Conservation (phyloP, 495 filamentous ascomycete genomes). For the Talaromyces liani region DNA sequence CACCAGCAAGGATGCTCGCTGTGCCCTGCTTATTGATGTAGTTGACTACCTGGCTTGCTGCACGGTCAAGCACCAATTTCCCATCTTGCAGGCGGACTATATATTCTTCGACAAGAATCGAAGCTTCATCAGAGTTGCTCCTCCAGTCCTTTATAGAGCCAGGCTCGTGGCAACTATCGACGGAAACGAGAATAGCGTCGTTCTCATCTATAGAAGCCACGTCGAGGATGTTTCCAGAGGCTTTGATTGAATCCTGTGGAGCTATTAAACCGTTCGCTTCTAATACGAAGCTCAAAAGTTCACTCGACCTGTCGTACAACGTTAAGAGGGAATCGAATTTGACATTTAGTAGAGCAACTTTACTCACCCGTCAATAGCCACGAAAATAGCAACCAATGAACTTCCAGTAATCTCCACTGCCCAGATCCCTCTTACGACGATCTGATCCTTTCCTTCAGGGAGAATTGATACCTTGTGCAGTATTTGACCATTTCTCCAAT, state of each 20-base stretch:
- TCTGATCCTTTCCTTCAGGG: constrained; percentile 16
- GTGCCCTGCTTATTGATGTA: constrained; percentile 30
- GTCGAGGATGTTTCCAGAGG: constrained; percentile 57
- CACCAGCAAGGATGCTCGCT: constrained; percentile 17
- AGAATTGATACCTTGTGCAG: constrained; percentile 40
- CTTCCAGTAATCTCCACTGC: constrained; percentile 16
- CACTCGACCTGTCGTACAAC: constrained; percentile 42
- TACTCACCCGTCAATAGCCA: constrained; percentile 62
- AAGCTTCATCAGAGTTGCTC: constrained; percentile 12
- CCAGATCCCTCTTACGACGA: constrained; percentile 33
- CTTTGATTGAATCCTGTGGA: constrained; percentile 35
- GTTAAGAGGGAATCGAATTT: constrained; percentile 7
- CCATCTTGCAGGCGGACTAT: constrained; percentile 12
- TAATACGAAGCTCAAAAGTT: constrained; percentile 52
- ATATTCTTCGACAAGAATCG: constrained; percentile 23
- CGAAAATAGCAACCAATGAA: constrained; percentile 35
- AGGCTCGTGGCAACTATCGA: constrained; percentile 45
- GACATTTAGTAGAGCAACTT: background rate
- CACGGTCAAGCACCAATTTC: constrained; percentile 18
- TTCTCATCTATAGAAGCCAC: constrained; percentile 27
- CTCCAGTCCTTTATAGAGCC: constrained; percentile 32
- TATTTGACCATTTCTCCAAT: constrained; percentile 56
- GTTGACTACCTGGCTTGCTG: constrained; percentile 15
- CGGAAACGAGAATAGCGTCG: constrained; percentile 43
- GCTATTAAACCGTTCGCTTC: constrained; percentile 31